These are phyloP conservation scores for Hibiscus mutabilis DNA, from an alignment of 345 rosid genomes.

Conservation along the genomic window DNA sequence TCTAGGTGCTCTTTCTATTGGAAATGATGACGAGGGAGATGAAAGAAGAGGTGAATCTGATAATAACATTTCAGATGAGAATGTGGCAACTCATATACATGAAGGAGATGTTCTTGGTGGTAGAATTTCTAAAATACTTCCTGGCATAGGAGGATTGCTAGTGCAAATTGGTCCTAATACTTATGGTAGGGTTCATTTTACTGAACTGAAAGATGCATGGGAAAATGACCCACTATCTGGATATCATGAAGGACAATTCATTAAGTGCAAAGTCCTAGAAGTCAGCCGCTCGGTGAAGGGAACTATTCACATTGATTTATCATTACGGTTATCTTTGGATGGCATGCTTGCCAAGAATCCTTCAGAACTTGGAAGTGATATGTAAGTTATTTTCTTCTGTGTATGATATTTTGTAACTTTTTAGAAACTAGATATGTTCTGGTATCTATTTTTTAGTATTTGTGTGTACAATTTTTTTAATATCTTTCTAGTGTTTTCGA, in stretches of 20 bases:
- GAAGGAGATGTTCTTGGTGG: slow-evolving; percentile 86
- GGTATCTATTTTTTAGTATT: neutral
- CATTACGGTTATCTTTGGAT: slow-evolving; percentile 51
- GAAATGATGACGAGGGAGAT: slow-evolving; percentile 20
- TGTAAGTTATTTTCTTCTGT: slow-evolving; percentile 37
- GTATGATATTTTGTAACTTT: neutral
- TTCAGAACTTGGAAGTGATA: slow-evolving; percentile 25
- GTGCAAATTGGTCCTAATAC: slow-evolving; percentile 78
- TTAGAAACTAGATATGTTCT: neutral
- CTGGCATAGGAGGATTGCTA: slow-evolving; percentile 77
- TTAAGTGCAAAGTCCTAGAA: slow-evolving; percentile 89
- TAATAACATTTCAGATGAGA: slow-evolving; percentile 26
- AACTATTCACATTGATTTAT: slow-evolving; percentile 65
- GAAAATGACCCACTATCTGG: slow-evolving; percentile 64
- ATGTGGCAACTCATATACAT: slow-evolving; percentile 41
- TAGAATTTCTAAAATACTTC: slow-evolving; percentile 62
- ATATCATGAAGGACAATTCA: slow-evolving; percentile 71
- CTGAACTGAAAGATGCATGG: slow-evolving; percentile 74
- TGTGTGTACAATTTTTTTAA: neutral
- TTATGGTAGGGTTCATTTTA: slow-evolving; percentile 82
- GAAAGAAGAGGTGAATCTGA: slow-evolving; percentile 17
- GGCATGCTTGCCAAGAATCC: slow-evolving; percentile 44
- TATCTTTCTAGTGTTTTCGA: neutral
- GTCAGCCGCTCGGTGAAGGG: slow-evolving; percentile 54
- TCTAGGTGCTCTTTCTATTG: slow-evolving; percentile 19